phyloP scores from a whole-genome alignment of 108 stramenopile genomes.

The Schizochytrium sp. region DNA sequence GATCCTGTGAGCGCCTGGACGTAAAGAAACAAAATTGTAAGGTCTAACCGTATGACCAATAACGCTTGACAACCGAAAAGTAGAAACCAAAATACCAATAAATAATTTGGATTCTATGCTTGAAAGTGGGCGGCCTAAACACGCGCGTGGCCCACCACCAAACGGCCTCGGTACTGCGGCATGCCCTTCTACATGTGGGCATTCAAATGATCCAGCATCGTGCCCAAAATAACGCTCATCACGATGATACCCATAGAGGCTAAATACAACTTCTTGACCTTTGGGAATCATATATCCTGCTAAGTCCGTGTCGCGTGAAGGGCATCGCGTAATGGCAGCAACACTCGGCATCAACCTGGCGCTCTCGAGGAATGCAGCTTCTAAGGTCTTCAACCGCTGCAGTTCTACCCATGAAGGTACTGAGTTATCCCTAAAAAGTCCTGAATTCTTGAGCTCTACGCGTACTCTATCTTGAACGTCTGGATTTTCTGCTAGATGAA shows the following conservation, averaged over 20 bases:
- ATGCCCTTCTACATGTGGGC: not conserved
- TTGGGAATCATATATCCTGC: not conserved
- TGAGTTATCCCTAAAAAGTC: not conserved
- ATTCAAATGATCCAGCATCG: not conserved
- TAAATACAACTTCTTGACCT: conserved; percentile 4
- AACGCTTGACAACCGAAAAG: not conserved
- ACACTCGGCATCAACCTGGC: conserved; percentile 30
- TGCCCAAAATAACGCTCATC: not conserved
- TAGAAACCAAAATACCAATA: not conserved
- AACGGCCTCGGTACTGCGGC: not conserved
- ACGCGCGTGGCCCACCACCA: conserved; percentile 12
- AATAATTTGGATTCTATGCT: not conserved
- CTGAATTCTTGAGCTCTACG: not conserved
- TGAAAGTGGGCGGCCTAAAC: conserved; percentile 42
- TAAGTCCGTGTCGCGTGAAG: not conserved
- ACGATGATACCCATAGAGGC: conserved; percentile 37
- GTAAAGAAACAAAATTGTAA: conserved; percentile 25
- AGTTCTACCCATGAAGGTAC: not conserved
- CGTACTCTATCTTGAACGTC: conserved; percentile 34
- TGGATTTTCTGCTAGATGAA: conserved; percentile 51
- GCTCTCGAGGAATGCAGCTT: conserved; percentile 34
- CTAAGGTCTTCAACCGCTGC: not conserved
- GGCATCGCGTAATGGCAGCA: conserved; percentile 1
- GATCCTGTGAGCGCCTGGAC: conserved; percentile 14
- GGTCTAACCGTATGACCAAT: not conserved